phyloP scores from a whole-genome alignment of 1,139 yeast genomes.

The Kodamaea alishanica region DNA sequence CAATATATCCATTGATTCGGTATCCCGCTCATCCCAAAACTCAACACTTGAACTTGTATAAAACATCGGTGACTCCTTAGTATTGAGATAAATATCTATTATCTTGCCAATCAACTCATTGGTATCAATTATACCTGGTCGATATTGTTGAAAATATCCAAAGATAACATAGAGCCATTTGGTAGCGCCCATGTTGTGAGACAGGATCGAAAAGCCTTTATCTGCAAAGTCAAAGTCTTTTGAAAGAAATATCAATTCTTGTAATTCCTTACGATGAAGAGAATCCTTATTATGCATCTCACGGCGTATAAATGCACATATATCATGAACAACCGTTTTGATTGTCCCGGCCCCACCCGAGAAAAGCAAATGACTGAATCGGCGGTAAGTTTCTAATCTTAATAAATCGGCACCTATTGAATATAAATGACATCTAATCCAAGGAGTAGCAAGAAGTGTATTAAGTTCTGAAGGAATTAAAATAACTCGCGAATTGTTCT shows the following conservation, averaged over 20 bases:
- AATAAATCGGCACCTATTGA: constrained; percentile 36
- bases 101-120: constrained; percentile 31
- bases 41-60: constrained; percentile 7
- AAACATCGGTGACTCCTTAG: constrained; percentile 15
- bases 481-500: neutral
- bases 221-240: too few relatives aligned
- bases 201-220: neutral
- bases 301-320: constrained; percentile 33
- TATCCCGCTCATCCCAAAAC: constrained; percentile 12
- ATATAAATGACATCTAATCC: constrained; percentile 35
- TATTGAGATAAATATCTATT: constrained; percentile 28
- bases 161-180: constrained; percentile 36
- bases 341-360: constrained; percentile 36
- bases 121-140: constrained; percentile 20
- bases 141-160: constrained; percentile 32
- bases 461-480: constrained; percentile 14
- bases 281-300: constrained; percentile 22
- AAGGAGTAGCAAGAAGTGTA: constrained; percentile 21
- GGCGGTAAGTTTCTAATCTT: constrained; percentile 33
- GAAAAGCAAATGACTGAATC: constrained; percentile 28
- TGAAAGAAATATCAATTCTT: constrained; percentile 17
- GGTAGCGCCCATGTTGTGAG: constrained; percentile 11
- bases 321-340: constrained; percentile 35
- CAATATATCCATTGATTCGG: constrained; percentile 13
- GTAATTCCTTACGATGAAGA: constrained; percentile 21